These are phyloP conservation scores for Wickerhamiella occidentalis DNA, from an alignment of 805 yeast species.

Conservation along the genomic window DNA sequence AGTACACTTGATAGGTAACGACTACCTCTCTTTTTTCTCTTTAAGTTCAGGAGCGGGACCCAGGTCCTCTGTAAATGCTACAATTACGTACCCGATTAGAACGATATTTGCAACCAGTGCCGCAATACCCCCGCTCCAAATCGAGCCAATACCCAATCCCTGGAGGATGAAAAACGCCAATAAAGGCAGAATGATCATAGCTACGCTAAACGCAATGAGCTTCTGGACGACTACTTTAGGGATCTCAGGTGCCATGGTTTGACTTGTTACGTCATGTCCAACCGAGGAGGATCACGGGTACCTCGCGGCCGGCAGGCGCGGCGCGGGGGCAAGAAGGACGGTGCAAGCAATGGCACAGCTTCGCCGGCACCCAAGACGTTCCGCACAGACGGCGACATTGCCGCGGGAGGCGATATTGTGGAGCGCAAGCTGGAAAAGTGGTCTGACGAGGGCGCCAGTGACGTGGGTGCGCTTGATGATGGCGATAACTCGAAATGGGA, in stretches of 20 bases:
- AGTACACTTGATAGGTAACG: too few relatives aligned
- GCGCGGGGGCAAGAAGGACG: not conserved
- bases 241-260: conserved; percentile 12
- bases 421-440: conserved; percentile 69
- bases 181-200: conserved; percentile 57
- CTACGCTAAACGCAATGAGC: conserved; percentile 53
- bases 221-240: conserved; percentile 32
- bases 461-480: conserved; percentile 14
- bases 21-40: conserved; percentile 16
- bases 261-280: conserved; percentile 13
- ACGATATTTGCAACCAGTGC: conserved; percentile 61
- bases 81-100: conserved; percentile 52
- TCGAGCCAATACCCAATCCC: conserved; percentile 27
- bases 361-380: conserved; percentile 29
- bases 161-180: conserved; percentile 38
- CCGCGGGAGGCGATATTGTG: conserved; percentile 31
- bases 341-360: not conserved
- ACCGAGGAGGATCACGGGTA: conserved; percentile 13
- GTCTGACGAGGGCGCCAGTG: conserved; percentile 40
- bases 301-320: conserved; percentile 13
- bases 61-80: conserved; percentile 54
- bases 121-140: conserved; percentile 59
- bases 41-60: conserved; percentile 12
- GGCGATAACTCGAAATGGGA: conserved; percentile 51
- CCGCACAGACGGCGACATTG: conserved; percentile 78